These are phyloP conservation scores for barrel medic (Medicago truncatula) DNA, from an alignment of 306 rosid species.

Conservation along the genomic window MtrunA17r5.0-ANR NC_053046.1:928001-928500, in stretches of 20 bases:
- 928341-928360: slow-evolving; percentile 80
- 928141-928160: slow-evolving; percentile 66
- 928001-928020: slow-evolving; percentile 80
- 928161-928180: slow-evolving; percentile 64
- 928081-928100: slow-evolving; percentile 83
- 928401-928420: slow-evolving; percentile 69
- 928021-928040: slow-evolving; percentile 79
- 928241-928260: slow-evolving; percentile 70
- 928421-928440: slow-evolving; percentile 47
- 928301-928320: slow-evolving; percentile 69
- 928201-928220: slow-evolving; percentile 69
- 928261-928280: slow-evolving; percentile 72
- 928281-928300: slow-evolving; percentile 63
- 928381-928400: slow-evolving; percentile 94
- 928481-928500: slow-evolving; percentile 78
- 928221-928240: slow-evolving; percentile 79
- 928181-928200: slow-evolving; percentile 80
- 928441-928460: slow-evolving; percentile 79
- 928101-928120: slow-evolving; percentile 82
- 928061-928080: slow-evolving; percentile 72
- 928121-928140: slow-evolving; percentile 81
- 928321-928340: slow-evolving; percentile 60
- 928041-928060: slow-evolving; percentile 76
- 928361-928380: slow-evolving; percentile 68
- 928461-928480: slow-evolving; percentile 86